Base-by-base conservation (phyloP, 2,329 filamentous ascomycete species). In the Pseudocercospora eumusae region DNA sequence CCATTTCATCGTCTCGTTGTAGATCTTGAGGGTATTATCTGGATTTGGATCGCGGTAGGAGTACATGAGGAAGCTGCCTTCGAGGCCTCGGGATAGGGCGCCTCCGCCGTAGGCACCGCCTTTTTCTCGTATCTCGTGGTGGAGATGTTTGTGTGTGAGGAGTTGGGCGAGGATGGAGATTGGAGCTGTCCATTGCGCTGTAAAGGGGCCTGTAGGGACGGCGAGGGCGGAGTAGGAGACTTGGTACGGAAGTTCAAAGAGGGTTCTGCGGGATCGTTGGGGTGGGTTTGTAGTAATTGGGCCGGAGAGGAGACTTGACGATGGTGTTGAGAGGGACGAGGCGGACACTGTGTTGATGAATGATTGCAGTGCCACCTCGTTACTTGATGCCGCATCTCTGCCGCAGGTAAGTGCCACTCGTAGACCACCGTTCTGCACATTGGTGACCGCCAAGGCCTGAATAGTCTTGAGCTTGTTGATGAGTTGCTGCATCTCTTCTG, bases 21-120 rank as follows among this genome's bases (percentile, higher is more conserved):
- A 96, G 63, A 97, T 90, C 60, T 84, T 86, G 67, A 98, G 80
- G 0, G 92, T 93, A 76, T 96, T 97, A 65, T 88, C 82, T 0
- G 95, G 93, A 74, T 98, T 97, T 2, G 95, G 95, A 74, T 99
- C 95, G 56, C 95, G 90, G 82, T 99, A 99, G 49, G 91, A 93
- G 79, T 96, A 97, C 79, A 97, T 96, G 15, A 92, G 92, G 70
- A 99, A 98, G 0, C 96, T 76, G 23, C 93, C 93, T 68, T 91
- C 89, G 7, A 96, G 79, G 0, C 89, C 86, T 23, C 88, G 87
- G 49, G 90, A 88, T 74, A 92, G 93, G 1, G 95, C 93, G 13
- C 93, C 92, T 21, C 92, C 95, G 49, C 95, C 95, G 69, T 99
- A 99, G 0, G 95, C 95, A 40, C 95, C 95, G 31, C 95, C 95